Conservation (phyloP, 1,139 yeast species). For the Yamadazyma mexicana region DNA sequence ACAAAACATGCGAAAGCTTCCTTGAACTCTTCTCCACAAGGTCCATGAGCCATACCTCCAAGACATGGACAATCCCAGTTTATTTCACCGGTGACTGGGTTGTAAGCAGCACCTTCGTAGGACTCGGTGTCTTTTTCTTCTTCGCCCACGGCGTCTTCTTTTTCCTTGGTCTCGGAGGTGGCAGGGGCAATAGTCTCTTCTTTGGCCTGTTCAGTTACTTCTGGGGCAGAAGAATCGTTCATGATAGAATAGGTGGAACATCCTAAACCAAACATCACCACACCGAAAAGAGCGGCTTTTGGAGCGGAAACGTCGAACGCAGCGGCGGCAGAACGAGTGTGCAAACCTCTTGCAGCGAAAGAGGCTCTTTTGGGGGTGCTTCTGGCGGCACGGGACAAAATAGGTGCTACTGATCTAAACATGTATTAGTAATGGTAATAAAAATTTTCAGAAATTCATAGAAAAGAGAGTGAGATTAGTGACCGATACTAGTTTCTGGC, state of each 20-base stretch:
- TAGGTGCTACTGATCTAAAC: conserved; percentile 1
- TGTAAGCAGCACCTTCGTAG: conserved; percentile 66
- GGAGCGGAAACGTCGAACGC: not conserved
- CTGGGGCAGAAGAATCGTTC: not conserved
- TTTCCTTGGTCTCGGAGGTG: not conserved
- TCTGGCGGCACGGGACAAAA: not conserved
- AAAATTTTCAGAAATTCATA: not conserved
- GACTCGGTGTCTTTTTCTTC: conserved; percentile 13
- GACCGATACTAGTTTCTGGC: not conserved
- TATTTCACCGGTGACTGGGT: conserved; percentile 98
- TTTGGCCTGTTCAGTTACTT: not conserved
- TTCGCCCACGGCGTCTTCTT: not conserved
- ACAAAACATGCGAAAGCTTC: conserved; percentile 96
- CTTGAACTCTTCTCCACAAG: conserved; percentile 97
- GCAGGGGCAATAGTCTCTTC: not conserved
- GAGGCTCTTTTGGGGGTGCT: not conserved
- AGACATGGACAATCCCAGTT: conserved; percentile 99
- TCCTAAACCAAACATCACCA: conserved; percentile 1
- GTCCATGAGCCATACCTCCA: conserved; percentile 99
- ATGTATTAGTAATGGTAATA: conserved; percentile 1
- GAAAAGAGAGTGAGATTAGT: not conserved
- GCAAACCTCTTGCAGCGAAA: not conserved
- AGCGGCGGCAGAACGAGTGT: not conserved
- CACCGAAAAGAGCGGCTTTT: not conserved
- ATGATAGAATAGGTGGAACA: conserved; percentile 1